Conservation (phyloP, 2,329 filamentous ascomycete species). For the Tolypocladium cylindrosporum region DNA sequence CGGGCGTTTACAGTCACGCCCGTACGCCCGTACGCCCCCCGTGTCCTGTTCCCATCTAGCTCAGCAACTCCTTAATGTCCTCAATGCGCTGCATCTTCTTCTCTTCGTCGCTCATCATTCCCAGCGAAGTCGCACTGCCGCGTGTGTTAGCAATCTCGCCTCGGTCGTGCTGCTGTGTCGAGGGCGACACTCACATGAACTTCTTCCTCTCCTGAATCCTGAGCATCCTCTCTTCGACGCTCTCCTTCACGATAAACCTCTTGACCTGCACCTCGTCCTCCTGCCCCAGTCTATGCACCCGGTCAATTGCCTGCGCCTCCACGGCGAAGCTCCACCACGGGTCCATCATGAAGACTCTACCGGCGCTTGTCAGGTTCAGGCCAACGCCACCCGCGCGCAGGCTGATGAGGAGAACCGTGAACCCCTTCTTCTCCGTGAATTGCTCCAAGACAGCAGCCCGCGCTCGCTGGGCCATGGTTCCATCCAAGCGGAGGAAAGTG, state of each 20-base stretch:
- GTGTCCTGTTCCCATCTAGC: constrained; percentile 23
- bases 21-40: neutral
- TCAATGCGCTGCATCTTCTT: constrained; percentile 84
- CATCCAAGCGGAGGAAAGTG: constrained; percentile 78
- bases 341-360: constrained; percentile 96
- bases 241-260: constrained; percentile 80
- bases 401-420: constrained; percentile 71
- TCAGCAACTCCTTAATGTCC: constrained; percentile 85
- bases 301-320: constrained; percentile 94
- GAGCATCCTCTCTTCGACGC: constrained; percentile 93
- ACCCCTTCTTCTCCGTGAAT: constrained; percentile 52
- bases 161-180: neutral
- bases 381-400: constrained; percentile 88
- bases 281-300: constrained; percentile 95
- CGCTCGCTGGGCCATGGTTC: constrained; percentile 76
- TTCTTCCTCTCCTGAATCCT: constrained; percentile 91
- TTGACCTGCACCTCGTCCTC: constrained; percentile 75
- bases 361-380: constrained; percentile 81
- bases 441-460: constrained; percentile 68
- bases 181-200: constrained; percentile 63
- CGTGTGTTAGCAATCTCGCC: constrained; percentile 6
- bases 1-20: neutral
- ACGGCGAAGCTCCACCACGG: constrained; percentile 99
- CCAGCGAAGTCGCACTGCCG: constrained; percentile 75
- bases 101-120: constrained; percentile 92